These are phyloP conservation scores for Selaginella tamariscina DNA, from an alignment of 75 land plant genomes.

Conservation along the genomic window DNA sequence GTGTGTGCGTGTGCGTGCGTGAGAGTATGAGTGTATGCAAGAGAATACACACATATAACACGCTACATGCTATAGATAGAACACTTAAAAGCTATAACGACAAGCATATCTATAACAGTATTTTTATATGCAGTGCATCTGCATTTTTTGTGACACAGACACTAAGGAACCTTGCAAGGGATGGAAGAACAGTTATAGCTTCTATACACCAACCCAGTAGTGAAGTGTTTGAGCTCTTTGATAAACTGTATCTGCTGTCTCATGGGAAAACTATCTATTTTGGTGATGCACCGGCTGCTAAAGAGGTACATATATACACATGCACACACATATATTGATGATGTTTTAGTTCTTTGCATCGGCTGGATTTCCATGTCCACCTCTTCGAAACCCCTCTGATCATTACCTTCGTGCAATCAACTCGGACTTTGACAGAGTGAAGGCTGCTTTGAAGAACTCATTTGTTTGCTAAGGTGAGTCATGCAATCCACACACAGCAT, in stretches of 20 bases:
- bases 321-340: no score
- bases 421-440: slow-evolving; percentile 79
- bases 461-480: slow-evolving; percentile 17
- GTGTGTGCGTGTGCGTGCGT: no score
- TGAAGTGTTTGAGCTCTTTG: slow-evolving; percentile 26
- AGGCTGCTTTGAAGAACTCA: slow-evolving; percentile 64
- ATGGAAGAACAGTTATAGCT: slow-evolving; percentile 28
- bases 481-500: no score
- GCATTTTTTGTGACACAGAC: slow-evolving; percentile 24
- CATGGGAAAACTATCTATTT: slow-evolving; percentile 23
- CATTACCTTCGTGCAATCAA: slow-evolving; percentile 76
- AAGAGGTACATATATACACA: no score
- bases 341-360: slow-evolving; percentile 65
- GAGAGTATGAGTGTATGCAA: no score
- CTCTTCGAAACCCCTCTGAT: slow-evolving; percentile 77
- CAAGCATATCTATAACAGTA: background rate
- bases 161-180: slow-evolving; percentile 20
- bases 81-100: no score
- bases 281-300: slow-evolving; percentile 14
- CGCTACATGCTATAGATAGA: no score
- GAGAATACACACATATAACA: no score
- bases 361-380: slow-evolving; percentile 84
- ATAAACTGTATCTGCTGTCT: slow-evolving; percentile 23
- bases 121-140: slow-evolving; percentile 22
- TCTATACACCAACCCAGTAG: slow-evolving; percentile 34